These are phyloP conservation scores for Melastoma candidum DNA, from an alignment of 441 rosid species.

Conservation along the genomic window DNA sequence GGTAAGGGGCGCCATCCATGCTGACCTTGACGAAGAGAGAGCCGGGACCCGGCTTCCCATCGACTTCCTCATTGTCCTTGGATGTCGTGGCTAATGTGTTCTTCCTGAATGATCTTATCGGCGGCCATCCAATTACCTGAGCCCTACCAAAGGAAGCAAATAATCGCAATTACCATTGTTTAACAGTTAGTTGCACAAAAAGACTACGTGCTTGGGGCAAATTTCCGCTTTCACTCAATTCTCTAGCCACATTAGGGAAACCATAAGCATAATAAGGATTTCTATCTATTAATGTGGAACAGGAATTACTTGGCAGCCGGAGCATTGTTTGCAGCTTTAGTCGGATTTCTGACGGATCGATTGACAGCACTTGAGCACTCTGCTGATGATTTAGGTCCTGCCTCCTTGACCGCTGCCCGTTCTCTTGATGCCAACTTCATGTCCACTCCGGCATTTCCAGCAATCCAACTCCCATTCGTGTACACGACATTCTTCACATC, in stretches of 20 bases:
- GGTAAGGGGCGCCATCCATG: constrained; percentile 70
- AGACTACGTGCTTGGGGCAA: background rate
- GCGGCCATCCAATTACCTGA: constrained; percentile 74
- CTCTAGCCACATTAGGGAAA: too few species aligned
- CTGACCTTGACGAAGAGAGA: constrained; percentile 60
- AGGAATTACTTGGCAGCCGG: constrained; percentile 72
- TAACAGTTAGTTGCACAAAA: constrained; percentile 3
- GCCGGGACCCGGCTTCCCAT: constrained; percentile 50
- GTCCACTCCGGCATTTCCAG: constrained; percentile 40
- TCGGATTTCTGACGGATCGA: constrained; percentile 24
- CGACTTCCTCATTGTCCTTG: constrained; percentile 53
- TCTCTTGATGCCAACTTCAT: constrained; percentile 35
- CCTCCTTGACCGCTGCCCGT: constrained; percentile 34
- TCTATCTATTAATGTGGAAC: background rate
- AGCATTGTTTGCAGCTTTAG: constrained; percentile 33
- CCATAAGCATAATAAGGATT: too few species aligned
- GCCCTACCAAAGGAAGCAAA: constrained; percentile 29
- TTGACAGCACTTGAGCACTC: constrained; percentile 28
- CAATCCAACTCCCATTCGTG: constrained; percentile 59
- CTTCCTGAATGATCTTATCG: constrained; percentile 51
- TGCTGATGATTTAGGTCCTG: constrained; percentile 24
- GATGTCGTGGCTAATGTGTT: constrained; percentile 43
- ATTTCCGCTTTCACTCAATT: too few species aligned
- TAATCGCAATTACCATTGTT: background rate
- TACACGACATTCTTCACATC: constrained; percentile 45